A percentile compares a stretch with the other conserved stretches of the same genome.
phyloP scores from a whole-genome alignment of 305 asterid genomes.

The Solanum hybrid region DNA sequence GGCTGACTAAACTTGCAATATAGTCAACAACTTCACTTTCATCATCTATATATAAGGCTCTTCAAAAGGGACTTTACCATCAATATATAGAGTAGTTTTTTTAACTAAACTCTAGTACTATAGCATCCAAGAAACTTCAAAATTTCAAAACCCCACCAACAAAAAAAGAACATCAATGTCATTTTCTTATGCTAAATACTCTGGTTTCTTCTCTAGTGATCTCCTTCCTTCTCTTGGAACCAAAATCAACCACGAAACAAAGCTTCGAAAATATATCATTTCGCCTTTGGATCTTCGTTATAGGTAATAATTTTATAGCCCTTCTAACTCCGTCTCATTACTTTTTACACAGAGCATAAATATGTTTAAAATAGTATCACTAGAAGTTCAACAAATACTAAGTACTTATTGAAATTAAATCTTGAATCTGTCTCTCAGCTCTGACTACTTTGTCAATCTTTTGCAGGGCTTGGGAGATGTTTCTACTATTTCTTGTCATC shows the following conservation, averaged over 20 bases:
- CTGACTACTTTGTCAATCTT: not conserved
- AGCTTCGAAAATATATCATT: constrained; percentile 39
- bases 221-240: constrained; percentile 91
- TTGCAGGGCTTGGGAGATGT: constrained; percentile 92
- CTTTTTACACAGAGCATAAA: not conserved
- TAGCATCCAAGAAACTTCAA: not conserved
- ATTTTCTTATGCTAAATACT: constrained; percentile 34
- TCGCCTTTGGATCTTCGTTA: constrained; percentile 67
- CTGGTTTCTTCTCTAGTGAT: constrained; percentile 60
- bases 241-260: constrained; percentile 47
- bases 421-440: not conserved
- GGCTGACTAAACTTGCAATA: constrained; percentile 23
- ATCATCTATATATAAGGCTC: constrained; percentile 31
- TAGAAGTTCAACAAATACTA: not conserved
- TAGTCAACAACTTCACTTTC: constrained; percentile 11
- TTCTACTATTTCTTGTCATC: constrained; percentile 55
- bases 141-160: not conserved
- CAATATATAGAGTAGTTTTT: not conserved
- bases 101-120: not conserved
- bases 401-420: not conserved
- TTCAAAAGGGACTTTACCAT: constrained; percentile 4
- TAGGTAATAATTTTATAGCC: constrained; percentile 29
- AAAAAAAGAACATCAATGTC: constrained; percentile 27
- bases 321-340: not conserved
- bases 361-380: not conserved